Conservation (phyloP, 495 filamentous ascomycete genomes). For the Cairneyella variabilis region DNA sequence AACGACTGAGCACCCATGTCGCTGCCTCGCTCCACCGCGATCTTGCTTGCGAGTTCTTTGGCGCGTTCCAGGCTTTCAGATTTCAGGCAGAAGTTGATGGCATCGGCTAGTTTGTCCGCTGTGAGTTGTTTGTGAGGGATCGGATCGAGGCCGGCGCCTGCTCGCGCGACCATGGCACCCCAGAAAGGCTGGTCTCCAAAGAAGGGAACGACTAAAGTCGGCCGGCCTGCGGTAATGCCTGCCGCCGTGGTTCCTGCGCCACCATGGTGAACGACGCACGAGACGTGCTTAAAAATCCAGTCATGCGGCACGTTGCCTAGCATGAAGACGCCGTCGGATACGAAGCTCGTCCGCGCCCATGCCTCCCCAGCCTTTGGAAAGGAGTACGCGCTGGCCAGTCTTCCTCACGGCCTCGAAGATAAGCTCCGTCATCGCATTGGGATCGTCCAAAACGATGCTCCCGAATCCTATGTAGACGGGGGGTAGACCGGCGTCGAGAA, state of each 20-base stretch:
- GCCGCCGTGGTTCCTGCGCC: constrained; percentile 65
- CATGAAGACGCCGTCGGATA: constrained; percentile 47
- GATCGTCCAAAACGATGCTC: constrained; percentile 63
- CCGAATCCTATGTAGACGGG: constrained; percentile 66
- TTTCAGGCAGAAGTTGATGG: constrained; percentile 56
- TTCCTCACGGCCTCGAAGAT: constrained; percentile 55
- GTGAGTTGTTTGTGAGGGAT: constrained; percentile 66
- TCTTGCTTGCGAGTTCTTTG: constrained; percentile 51
- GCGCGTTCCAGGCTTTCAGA: constrained; percentile 59
- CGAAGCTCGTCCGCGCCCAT: constrained; percentile 47
- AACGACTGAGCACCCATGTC: constrained; percentile 60
- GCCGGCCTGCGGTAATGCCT: constrained; percentile 54
- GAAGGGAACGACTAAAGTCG: constrained; percentile 64
- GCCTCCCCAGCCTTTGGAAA: constrained; percentile 63
- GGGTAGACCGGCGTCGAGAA: constrained; percentile 48
- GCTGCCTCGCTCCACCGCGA: constrained; percentile 57
- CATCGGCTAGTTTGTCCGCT: constrained; percentile 57
- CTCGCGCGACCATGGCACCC: constrained; percentile 49
- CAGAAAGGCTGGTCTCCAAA: constrained; percentile 64
- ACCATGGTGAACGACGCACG: constrained; percentile 59
- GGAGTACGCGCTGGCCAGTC: constrained; percentile 54
- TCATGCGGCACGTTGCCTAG: constrained; percentile 67
- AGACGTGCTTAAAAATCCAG: constrained; percentile 61
- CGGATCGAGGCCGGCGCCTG: constrained; percentile 61
- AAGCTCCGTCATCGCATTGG: constrained; percentile 52